Conservation (phyloP, 352 stramenopile species). For the Lagenidium giganteum region DNA sequence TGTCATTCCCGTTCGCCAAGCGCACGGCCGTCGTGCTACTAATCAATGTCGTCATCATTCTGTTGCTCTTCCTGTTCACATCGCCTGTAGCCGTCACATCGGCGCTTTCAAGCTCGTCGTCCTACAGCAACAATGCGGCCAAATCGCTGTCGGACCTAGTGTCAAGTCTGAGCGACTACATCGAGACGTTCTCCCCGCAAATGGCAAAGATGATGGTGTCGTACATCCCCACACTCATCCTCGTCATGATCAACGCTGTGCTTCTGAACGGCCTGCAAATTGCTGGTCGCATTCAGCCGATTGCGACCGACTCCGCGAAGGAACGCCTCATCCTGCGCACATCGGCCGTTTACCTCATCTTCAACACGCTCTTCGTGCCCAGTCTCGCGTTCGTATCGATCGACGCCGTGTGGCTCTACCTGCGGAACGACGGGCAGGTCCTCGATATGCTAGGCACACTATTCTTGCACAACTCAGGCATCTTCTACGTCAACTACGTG, state of each 20-base stretch:
- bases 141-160: slow-evolving; percentile 69
- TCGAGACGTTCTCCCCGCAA: slow-evolving; percentile 62
- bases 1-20: slow-evolving; percentile 80
- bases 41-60: slow-evolving; percentile 73
- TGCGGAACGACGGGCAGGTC: slow-evolving; percentile 67
- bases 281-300: slow-evolving; percentile 77
- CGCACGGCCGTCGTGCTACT: slow-evolving; percentile 61
- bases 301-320: slow-evolving; percentile 81
- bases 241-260: slow-evolving; percentile 85
- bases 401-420: slow-evolving; percentile 73
- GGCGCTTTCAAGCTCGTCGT: slow-evolving; percentile 66
- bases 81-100: slow-evolving; percentile 81
- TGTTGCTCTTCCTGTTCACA: slow-evolving; percentile 76
- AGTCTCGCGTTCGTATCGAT: slow-evolving; percentile 85
- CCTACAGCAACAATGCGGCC: slow-evolving; percentile 52
- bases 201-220: slow-evolving; percentile 77
- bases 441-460: slow-evolving; percentile 78
- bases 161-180: slow-evolving; percentile 41
- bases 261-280: slow-evolving; percentile 81
- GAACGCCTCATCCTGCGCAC: slow-evolving; percentile 78
- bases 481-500: slow-evolving; percentile 87
- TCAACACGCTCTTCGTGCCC: slow-evolving; percentile 86
- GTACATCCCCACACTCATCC: slow-evolving; percentile 80
- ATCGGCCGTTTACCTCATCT: slow-evolving; percentile 78
- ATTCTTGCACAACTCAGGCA: slow-evolving; percentile 85